Conservation (phyloP, 1,284 basidiomycete genomes). For the Fistulinella cinereoalba region DNA sequence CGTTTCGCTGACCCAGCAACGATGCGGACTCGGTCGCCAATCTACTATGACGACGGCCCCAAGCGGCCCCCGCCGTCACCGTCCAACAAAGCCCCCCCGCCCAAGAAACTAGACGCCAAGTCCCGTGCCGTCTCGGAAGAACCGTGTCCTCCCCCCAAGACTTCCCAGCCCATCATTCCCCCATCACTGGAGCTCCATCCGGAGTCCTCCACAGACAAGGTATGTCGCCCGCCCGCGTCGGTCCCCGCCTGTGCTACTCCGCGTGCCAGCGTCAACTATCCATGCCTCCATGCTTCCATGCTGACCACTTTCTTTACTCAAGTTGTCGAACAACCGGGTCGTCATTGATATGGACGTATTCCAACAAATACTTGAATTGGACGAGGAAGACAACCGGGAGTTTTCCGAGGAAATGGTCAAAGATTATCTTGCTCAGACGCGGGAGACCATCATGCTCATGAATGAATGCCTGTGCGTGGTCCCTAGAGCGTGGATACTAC, state of each 20-base stretch:
- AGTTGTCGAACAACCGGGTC: slow-evolving; percentile 15
- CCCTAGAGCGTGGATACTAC: slow-evolving; percentile 6
- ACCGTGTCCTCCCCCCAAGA: slow-evolving; percentile 13
- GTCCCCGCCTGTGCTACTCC: no score
- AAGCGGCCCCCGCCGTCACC: slow-evolving; percentile 34
- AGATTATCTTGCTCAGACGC: slow-evolving; percentile 81
- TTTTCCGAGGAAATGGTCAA: slow-evolving; percentile 78
- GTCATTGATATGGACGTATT: slow-evolving; percentile 80
- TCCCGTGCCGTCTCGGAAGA: slow-evolving; percentile 35
- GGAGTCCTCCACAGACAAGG: slow-evolving; percentile 29
- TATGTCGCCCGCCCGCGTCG: no score
- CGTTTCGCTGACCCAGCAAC: slow-evolving; percentile 29
- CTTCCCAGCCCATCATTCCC: slow-evolving; percentile 7
- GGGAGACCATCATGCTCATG: slow-evolving; percentile 76
- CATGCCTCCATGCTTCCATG: no score
- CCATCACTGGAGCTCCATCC: slow-evolving; percentile 11
- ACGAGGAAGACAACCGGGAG: slow-evolving; percentile 80
- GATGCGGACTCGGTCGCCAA: slow-evolving; percentile 34
- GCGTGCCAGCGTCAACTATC: no score
- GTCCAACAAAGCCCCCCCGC: slow-evolving; percentile 30
- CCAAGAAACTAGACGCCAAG: slow-evolving; percentile 33
- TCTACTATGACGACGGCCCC: slow-evolving; percentile 26
- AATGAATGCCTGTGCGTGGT: slow-evolving; percentile 70
- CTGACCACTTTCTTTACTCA: slow-evolving; percentile 1
- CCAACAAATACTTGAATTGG: slow-evolving; percentile 84